Evolutionary conservation across 2,329 filamentous ascomycete species (phyloP), one percentile per base, ranked within the genome.

Genomic region (Ceratocystiopsis brevicomis): DNA sequence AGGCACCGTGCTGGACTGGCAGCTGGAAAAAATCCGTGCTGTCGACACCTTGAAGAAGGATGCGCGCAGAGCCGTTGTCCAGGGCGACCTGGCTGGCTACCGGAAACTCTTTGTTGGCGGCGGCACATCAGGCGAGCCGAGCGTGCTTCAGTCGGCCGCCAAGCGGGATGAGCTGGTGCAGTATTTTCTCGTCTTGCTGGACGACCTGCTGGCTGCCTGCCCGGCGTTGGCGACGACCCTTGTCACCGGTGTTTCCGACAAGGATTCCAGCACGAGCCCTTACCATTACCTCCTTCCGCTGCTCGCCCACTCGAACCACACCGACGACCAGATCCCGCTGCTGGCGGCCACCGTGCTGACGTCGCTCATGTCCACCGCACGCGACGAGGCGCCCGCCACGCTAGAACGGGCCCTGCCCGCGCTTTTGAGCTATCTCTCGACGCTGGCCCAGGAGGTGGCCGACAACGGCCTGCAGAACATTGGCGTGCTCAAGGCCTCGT

Each of bases 31-130:
- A 71, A 94, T 98, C 65, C 87, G 87, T 62, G 84, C 87, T 48
- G 84, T 96, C 53, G 90, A 96, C 62, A 96, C 95, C 65, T 83
- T 90, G 52, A 82, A 86, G 61, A 90, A 85, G 61, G 90, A 96
- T 53, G 81, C 86, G 63, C 76, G 87, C 56, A 80, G 79, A 58
- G 76, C 88, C 57, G 80, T 78, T 16, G 78, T 96, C 48, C 82
- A 93, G 59, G 65, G 63, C 44, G 83, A 95, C 62, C 64, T 88
- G 19, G 71, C 79, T 53, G 83, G 79, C 51, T 98, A 94, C 63
- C 74, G 78, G 47, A 66, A 71, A 50, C 68, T 98, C 50, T 79
- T 98, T 53, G 71, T 90, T 21, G 88, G 90, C 46, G 71, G 92
- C 33, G 87, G 87, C 46, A 73, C 71, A 48, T 69, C 74, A 53